Conservation (phyloP, 306 rosid species). For the Cucurbita pepo region DNA sequence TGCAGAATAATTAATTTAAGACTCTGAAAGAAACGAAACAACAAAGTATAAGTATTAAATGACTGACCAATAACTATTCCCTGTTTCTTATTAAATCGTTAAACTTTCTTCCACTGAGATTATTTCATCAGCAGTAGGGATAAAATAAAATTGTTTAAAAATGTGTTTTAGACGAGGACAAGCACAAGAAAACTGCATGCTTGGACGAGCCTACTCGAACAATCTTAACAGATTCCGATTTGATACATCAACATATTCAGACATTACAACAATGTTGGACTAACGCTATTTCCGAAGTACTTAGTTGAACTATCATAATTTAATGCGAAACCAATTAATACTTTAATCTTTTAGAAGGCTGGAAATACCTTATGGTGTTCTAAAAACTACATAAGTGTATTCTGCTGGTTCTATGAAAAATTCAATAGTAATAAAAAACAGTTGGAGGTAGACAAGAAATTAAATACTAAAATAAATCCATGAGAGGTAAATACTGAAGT, state of each 20-base stretch:
- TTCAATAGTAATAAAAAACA: not conserved
- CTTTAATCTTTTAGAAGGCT: not conserved
- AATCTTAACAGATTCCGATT: not conserved
- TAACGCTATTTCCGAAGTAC: not conserved
- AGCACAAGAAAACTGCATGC: not conserved
- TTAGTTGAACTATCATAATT: not conserved
- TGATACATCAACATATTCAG: not conserved
- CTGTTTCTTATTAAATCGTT: not conserved
- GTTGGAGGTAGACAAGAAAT: not conserved
- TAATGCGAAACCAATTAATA: not conserved
- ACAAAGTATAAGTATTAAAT: not conserved
- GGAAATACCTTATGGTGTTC: not conserved
- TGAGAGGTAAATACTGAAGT: slow-evolving; percentile 4
- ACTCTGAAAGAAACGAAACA: not conserved
- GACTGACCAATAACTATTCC: not conserved
- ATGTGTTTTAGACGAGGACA: not conserved
- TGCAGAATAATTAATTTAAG: not conserved
- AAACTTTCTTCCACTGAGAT: not conserved
- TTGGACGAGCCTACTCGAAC: not conserved
- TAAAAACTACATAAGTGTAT: not conserved
- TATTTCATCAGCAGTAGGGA: not conserved
- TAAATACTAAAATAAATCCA: not conserved
- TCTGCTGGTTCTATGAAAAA: not conserved
- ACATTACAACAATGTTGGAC: not conserved
- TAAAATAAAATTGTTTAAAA: not conserved